A percentile compares a stretch with the other conserved stretches of the same genome.
Conservation (phyloP, 768 basidiomycete species). For the Termitomyces sp. region DNA sequence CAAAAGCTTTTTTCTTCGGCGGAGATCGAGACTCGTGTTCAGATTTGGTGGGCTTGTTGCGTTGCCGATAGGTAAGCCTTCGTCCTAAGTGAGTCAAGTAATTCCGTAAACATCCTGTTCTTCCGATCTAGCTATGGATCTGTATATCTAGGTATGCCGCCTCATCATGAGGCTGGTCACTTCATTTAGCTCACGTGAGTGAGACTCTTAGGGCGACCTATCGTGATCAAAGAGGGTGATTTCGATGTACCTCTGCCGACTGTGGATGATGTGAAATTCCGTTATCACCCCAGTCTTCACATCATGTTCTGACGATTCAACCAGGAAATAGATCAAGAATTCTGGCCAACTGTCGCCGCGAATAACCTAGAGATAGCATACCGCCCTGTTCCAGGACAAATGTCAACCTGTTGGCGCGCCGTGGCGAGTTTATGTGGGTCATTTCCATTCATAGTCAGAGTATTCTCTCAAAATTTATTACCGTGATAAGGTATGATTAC, state of each 20-base stretch:
- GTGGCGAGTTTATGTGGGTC: slow-evolving; percentile 53
- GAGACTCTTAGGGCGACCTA: slow-evolving; percentile 48
- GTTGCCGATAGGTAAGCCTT: slow-evolving; percentile 58
- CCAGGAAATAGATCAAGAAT: slow-evolving; percentile 55
- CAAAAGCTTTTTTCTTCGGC: slow-evolving; percentile 54
- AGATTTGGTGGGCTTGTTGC: slow-evolving; percentile 79
- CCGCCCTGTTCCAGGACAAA: slow-evolving; percentile 37
- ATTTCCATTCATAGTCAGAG: background rate
- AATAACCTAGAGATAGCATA: slow-evolving; percentile 37
- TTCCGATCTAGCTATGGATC: slow-evolving; percentile 50
- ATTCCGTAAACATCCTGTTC: background rate
- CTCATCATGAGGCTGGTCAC: background rate
- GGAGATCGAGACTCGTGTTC: slow-evolving; percentile 67
- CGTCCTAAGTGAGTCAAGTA: background rate
- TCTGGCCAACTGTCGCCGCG: slow-evolving; percentile 44
- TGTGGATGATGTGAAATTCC: slow-evolving; percentile 40
- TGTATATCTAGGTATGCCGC: slow-evolving; percentile 61
- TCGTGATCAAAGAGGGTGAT: slow-evolving; percentile 62
- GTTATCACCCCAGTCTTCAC: background rate
- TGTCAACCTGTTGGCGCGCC: slow-evolving; percentile 52
- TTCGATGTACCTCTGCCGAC: slow-evolving; percentile 63
- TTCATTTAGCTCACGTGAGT: slow-evolving; percentile 6
- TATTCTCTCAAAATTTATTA: background rate
- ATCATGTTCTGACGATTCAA: slow-evolving; percentile 2
- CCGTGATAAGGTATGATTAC: slow-evolving; percentile 50